Base-by-base conservation (phyloP, 139 green algal genomes). In the Closterium sp. region DNA sequence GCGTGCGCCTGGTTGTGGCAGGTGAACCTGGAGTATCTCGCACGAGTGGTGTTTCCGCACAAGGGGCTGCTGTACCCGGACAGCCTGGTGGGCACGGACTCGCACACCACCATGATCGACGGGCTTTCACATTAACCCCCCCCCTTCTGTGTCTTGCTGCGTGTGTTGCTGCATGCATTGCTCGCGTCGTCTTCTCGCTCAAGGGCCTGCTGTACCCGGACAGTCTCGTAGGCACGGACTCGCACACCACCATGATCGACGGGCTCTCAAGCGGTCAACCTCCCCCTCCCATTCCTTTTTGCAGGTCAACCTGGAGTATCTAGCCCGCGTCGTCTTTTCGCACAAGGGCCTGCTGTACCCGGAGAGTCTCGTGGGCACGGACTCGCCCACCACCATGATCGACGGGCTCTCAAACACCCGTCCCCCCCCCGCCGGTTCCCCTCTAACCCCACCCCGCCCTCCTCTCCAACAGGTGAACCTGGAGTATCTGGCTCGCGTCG, bases 401-500 rank as follows among this genome's bases (percentile, higher is more conserved):
- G n/a, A n/a, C 86, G 93, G n/a, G n/a, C n/a, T 30, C 31, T 79
- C 62, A 27, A 79, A 7, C 62, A 79, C 4, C 11, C 1, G 1
- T 6, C 4, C 10, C 31, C 85, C 29, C 62, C 62, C n/a, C n/a
- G n/a, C n/a, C n/a, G n/a, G n/a, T 5, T 50, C 62, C 19, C n/a
- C n/a, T n/a, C n/a, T n/a, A n/a, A n/a, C n/a, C n/a, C n/a, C n/a
- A n/a, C n/a, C n/a, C n/a, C n/a, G n/a, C n/a, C n/a, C n/a, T n/a
- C n/a, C n/a, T n/a, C n/a, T n/a, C n/a, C n/a, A n/a, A n/a, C n/a
- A 95, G 93, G 94, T 96, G 1, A 96, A 96, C 89, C 91, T 96
- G 42, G 94, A 96, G 92, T 96, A 96, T 88, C 89, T 96, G 70
- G 94, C 94, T 0, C 90, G 95, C 6, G 87, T 92, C 17, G 94